A percentile compares a stretch with the other conserved stretches of the same genome.
phyloP scores from a whole-genome alignment of 306 rosid genomes.

The Arachis stenosperma region DNA sequence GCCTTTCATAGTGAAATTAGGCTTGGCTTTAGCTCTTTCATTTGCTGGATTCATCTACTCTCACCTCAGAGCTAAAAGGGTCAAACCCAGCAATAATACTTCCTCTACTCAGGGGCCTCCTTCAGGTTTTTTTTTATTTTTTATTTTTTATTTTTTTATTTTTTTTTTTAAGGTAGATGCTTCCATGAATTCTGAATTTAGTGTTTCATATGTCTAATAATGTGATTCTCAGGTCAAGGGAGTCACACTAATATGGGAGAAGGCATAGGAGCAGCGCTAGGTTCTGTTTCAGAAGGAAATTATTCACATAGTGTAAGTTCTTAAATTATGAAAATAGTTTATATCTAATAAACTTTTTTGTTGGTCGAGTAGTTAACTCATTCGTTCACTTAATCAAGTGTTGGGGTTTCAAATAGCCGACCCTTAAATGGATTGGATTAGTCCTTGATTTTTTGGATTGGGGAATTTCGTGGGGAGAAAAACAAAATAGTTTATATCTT shows the following conservation, averaged over 20 bases:
- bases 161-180: background rate
- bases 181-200: constrained; percentile 8
- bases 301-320: background rate
- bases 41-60: constrained; percentile 74
- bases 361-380: too few relatives aligned
- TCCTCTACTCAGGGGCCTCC: constrained; percentile 42
- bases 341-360: too few relatives aligned
- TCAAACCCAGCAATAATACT: constrained; percentile 42
- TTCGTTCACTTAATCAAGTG: too few relatives aligned
- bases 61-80: constrained; percentile 53
- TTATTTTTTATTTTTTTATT: too few relatives aligned
- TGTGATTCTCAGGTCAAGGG: constrained; percentile 46
- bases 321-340: background rate
- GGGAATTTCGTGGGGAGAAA: too few relatives aligned
- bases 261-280: constrained; percentile 37
- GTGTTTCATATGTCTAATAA: background rate
- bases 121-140: constrained; percentile 58
- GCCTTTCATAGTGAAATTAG: constrained; percentile 66
- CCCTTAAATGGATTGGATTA: too few relatives aligned
- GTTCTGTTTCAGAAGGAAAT: constrained; percentile 39
- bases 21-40: constrained; percentile 73
- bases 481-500: too few relatives aligned
- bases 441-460: too few relatives aligned
- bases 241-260: constrained; percentile 44
- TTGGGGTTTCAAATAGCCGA: too few relatives aligned